phyloP scores from a whole-genome alignment of 1,139 yeast genomes.

The Geotrichum aggregatum region DNA sequence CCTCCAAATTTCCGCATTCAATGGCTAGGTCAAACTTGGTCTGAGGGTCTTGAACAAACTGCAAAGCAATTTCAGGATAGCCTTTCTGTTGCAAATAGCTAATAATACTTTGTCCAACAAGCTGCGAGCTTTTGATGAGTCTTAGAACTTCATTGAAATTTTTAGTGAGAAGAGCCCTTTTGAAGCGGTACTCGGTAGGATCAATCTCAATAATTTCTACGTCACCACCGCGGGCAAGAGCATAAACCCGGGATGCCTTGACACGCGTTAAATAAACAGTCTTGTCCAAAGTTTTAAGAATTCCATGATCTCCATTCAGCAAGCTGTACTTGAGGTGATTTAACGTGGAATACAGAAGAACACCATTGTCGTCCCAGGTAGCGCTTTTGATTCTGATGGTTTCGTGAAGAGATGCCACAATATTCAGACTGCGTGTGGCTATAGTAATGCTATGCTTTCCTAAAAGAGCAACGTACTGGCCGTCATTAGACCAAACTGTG shows the following conservation, averaged over 20 bases:
- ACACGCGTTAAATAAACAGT: slow-evolving; percentile 79
- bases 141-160: slow-evolving; percentile 90
- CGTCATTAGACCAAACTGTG: slow-evolving; percentile 84
- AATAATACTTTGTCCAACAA: slow-evolving; percentile 96
- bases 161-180: slow-evolving; percentile 82
- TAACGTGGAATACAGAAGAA: slow-evolving; percentile 85
- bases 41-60: slow-evolving; percentile 94
- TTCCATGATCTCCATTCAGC: slow-evolving; percentile 91
- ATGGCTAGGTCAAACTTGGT: slow-evolving; percentile 93
- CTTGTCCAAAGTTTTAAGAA: slow-evolving; percentile 84
- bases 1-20: slow-evolving; percentile 82
- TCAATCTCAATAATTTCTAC: slow-evolving; percentile 77
- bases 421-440: slow-evolving; percentile 72
- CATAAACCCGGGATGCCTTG: slow-evolving; percentile 64
- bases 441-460: slow-evolving; percentile 91
- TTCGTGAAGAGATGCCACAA: slow-evolving; percentile 85
- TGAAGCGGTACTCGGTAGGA: slow-evolving; percentile 95
- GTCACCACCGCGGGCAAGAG: slow-evolving; percentile 80
- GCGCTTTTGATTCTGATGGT: slow-evolving; percentile 96
- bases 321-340: slow-evolving; percentile 93
- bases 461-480: slow-evolving; percentile 80
- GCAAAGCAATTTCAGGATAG: slow-evolving; percentile 82
- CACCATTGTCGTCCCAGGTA: slow-evolving; percentile 95
- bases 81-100: slow-evolving; percentile 94
- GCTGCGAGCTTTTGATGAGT: slow-evolving; percentile 78